phyloP scores from a whole-genome alignment of 2,329 filamentous ascomycete species.

The Talaromyces verruculosus region DNA sequence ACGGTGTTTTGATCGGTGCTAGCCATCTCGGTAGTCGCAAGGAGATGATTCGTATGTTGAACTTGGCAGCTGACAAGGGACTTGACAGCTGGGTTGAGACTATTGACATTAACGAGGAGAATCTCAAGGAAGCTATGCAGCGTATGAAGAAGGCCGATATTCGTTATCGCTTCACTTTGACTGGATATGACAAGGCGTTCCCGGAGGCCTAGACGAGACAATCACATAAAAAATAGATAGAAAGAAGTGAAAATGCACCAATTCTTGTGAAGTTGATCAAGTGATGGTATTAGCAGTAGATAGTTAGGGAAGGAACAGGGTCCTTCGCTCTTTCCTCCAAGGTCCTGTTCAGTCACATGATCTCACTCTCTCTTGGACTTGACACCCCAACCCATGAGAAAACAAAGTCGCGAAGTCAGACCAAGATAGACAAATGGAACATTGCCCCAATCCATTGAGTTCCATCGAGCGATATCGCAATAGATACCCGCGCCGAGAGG shows the following conservation, averaged over 20 bases:
- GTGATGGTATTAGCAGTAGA: not conserved
- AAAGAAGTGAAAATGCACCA: not conserved
- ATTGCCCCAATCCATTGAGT: conserved; percentile 67
- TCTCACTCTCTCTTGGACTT: not conserved
- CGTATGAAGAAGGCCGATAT: conserved; percentile 70
- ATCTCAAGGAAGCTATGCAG: conserved; percentile 68
- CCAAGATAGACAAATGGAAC: conserved; percentile 69
- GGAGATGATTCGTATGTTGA: conserved; percentile 71
- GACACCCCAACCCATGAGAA: conserved; percentile 57
- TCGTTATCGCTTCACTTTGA: conserved; percentile 69
- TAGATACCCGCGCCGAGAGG: conserved; percentile 62
- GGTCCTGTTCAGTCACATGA: conserved; percentile 1
- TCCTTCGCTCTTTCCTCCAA: not conserved
- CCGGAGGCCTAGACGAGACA: conserved; percentile 16
- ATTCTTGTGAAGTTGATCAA: not conserved
- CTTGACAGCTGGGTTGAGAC: conserved; percentile 68
- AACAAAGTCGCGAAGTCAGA: conserved; percentile 59
- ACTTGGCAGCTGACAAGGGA: conserved; percentile 68
- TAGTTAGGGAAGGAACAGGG: not conserved
- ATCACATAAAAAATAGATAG: not conserved
- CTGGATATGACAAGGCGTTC: conserved; percentile 44
- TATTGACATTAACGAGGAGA: conserved; percentile 69
- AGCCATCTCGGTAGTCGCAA: conserved; percentile 69
- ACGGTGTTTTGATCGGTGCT: conserved; percentile 69
- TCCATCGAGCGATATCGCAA: conserved; percentile 63